A percentile compares a stretch with the other conserved stretches of the same genome.
Conservation (phyloP, 495 filamentous ascomycete genomes). For the Neurospora intermedia region DNA sequence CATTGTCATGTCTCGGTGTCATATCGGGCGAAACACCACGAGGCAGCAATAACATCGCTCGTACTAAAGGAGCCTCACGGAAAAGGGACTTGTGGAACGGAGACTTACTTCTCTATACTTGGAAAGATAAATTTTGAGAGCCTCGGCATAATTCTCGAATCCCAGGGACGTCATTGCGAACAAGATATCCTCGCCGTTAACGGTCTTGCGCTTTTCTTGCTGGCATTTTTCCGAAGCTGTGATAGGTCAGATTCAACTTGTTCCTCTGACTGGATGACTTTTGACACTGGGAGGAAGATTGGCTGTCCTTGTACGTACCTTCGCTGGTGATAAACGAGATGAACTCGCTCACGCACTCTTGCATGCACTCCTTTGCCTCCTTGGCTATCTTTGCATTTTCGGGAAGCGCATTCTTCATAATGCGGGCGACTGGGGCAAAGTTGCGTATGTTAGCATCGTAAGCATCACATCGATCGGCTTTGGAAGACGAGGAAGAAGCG, state of each 20-base stretch:
- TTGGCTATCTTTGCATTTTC: constrained; percentile 99
- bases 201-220: constrained; percentile 97
- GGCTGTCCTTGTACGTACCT: constrained; percentile 43
- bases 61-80: background rate
- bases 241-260: constrained; percentile 19
- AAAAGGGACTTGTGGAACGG: background rate
- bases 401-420: constrained; percentile 95
- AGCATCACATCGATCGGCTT: constrained; percentile 35
- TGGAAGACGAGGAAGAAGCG: constrained; percentile 27
- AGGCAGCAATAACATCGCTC: background rate
- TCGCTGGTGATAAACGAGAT: constrained; percentile 99
- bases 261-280: constrained; percentile 11
- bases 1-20: background rate
- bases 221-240: constrained; percentile 97
- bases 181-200: constrained; percentile 96
- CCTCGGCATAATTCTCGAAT: constrained; percentile 98
- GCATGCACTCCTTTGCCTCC: constrained; percentile 99
- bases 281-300: constrained; percentile 4
- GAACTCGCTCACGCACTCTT: constrained; percentile 99
- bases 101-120: constrained; percentile 92
- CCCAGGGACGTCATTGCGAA: constrained; percentile 98
- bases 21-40: background rate
- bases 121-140: constrained; percentile 92
- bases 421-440: constrained; percentile 90
- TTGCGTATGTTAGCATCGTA: constrained; percentile 83